Percentiles rank a stretch among this genome's conserved stretches.
These are phyloP conservation scores for Blastocladiella britannica DNA, from an alignment of 192 early-diverging fungal species.

Conservation along the genomic window DNA sequence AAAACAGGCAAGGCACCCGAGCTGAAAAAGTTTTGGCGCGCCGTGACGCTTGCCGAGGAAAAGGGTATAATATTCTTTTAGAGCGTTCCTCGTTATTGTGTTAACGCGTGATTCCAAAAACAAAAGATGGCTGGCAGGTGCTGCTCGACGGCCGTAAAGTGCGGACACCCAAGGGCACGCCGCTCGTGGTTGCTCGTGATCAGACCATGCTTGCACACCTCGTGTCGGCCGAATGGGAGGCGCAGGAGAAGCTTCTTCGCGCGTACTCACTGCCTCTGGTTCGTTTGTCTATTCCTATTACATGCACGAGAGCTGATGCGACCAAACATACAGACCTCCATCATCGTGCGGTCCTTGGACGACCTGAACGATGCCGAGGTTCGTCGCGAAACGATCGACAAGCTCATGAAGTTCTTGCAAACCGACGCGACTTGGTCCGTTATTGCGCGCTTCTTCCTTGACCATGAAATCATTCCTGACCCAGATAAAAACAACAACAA, in stretches of 20 bases:
- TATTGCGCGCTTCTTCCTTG: background rate
- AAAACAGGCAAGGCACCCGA: background rate
- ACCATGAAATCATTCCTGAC: background rate
- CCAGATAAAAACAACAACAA: too few species aligned
- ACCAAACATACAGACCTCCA: conserved; percentile 40
- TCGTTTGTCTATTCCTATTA: conserved; percentile 1
- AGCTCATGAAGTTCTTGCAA: conserved; percentile 59
- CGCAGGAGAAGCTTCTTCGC: conserved; percentile 55
- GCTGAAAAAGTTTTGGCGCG: conserved; percentile 41
- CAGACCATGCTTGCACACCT: conserved; percentile 52
- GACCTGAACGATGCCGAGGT: conserved; percentile 32
- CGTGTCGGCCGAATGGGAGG: conserved; percentile 85
- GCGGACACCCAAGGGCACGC: conserved; percentile 59
- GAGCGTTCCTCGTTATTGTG: background rate
- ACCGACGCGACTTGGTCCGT: conserved; percentile 66
- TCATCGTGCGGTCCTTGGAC: conserved; percentile 69
- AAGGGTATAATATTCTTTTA: conserved; percentile 14
- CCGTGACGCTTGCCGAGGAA: conserved; percentile 20
- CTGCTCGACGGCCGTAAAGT: conserved; percentile 57
- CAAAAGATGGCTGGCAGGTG: conserved; percentile 23
- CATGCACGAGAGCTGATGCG: background rate
- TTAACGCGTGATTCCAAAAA: too few species aligned
- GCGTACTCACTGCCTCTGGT: conserved; percentile 60
- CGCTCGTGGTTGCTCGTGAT: conserved; percentile 30
- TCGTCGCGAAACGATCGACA: conserved; percentile 46